Evolutionary conservation across 495 filamentous ascomycete species (phyloP).

Genomic region (Lindgomyces ingoldianus): DNA sequence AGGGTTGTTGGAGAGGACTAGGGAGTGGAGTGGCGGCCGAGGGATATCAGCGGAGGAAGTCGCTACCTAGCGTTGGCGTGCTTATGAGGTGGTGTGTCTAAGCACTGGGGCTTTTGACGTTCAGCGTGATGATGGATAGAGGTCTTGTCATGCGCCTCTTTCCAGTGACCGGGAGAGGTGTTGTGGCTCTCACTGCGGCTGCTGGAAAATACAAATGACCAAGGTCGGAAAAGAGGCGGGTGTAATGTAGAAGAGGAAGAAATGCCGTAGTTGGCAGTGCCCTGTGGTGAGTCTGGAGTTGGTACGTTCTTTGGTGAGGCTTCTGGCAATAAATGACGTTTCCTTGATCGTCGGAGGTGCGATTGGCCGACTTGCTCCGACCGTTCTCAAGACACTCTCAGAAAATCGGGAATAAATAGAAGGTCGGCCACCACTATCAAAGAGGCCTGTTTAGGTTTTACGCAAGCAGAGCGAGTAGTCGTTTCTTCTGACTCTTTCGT

Average conservation of each 20-base stretch:
- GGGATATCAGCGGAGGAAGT: neutral
- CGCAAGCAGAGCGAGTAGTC: neutral
- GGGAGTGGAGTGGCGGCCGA: neutral
- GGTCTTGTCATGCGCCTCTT: slow-evolving; percentile 32
- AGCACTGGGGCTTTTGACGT: slow-evolving; percentile 7
- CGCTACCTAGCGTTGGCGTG: neutral
- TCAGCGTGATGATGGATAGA: slow-evolving; percentile 11
- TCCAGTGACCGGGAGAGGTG: slow-evolving; percentile 11
- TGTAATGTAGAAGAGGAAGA: slow-evolving; percentile 5
- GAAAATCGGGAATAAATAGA: too few species aligned
- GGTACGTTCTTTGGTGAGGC: neutral
- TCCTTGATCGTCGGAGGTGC: neutral
- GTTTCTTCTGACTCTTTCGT: slow-evolving; percentile 23
- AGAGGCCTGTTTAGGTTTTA: too few species aligned
- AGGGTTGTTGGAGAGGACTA: neutral
- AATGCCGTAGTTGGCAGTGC: neutral
- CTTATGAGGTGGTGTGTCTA: slow-evolving; percentile 10
- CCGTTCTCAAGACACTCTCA: neutral
- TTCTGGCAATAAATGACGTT: neutral
- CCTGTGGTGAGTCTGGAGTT: slow-evolving; percentile 6
- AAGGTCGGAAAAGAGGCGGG: neutral
- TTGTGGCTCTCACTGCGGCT: slow-evolving; percentile 17
- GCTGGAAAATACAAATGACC: slow-evolving; percentile 11
- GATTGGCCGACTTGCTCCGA: slow-evolving; percentile 5
- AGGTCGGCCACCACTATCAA: too few species aligned